Evolutionary conservation across 2,329 filamentous ascomycete genomes (phyloP).

Genomic region (Curvularia sp.): DNA sequence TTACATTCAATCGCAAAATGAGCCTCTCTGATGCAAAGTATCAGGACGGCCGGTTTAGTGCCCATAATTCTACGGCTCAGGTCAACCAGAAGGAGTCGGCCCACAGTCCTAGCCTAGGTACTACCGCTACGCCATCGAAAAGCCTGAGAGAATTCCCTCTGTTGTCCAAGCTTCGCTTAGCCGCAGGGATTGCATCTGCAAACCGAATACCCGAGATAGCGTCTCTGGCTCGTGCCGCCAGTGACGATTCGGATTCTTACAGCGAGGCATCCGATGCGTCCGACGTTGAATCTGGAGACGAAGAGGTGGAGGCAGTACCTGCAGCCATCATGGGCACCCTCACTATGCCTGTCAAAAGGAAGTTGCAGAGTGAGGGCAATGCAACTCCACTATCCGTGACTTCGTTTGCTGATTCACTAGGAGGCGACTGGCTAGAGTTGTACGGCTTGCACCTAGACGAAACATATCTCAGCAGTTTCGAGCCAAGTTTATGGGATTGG

Average conservation of each 20-base stretch:
- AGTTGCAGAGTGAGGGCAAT: conserved; percentile 45
- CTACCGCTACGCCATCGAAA: conserved; percentile 21
- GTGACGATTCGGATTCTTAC: conserved; percentile 38
- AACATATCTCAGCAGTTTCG: conserved; percentile 35
- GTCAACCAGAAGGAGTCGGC: conserved; percentile 14
- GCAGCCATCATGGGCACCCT: conserved; percentile 27
- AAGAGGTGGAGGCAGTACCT: conserved; percentile 23
- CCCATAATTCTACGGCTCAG: conserved; percentile 8
- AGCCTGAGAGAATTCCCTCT: conserved; percentile 40
- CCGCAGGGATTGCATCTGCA: conserved; percentile 36
- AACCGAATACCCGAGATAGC: conserved; percentile 26
- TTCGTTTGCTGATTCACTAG: conserved; percentile 47
- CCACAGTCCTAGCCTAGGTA: conserved; percentile 1
- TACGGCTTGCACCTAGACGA: conserved; percentile 42
- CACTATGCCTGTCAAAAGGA: conserved; percentile 40
- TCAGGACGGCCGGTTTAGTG: conserved; percentile 55
- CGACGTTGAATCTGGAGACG: conserved; percentile 34
- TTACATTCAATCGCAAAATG: conserved; percentile 59
- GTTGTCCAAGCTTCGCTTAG: conserved; percentile 41
- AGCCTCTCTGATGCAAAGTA: conserved; percentile 62
- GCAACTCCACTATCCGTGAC: conserved; percentile 46
- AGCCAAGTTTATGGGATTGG: conserved; percentile 49
- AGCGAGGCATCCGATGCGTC: conserved; percentile 36
- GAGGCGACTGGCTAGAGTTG: conserved; percentile 36
- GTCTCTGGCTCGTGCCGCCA: conserved; percentile 24